Base-by-base conservation (phyloP, 345 rosid species). In the Arabis alpina region DNA sequence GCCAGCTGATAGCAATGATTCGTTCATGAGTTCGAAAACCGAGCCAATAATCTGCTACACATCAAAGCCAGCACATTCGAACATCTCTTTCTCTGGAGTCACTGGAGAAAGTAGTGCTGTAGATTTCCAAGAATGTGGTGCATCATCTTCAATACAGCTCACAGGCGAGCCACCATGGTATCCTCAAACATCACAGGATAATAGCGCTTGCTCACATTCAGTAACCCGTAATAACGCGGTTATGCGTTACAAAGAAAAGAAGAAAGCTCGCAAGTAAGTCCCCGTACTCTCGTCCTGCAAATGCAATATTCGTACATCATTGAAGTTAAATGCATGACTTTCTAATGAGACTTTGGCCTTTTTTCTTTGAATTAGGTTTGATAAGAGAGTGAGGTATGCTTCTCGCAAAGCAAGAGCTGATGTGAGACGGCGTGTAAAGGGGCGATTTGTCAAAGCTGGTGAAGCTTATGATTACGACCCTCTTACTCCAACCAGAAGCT, bases 321-420 rank as follows among this genome's bases (percentile, higher is more conserved):
- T 10, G 8, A 25, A 53, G 75, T 40, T 50, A 32, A 53, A 11
- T 40, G 10, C 64, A 30, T 19, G 16, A n/a, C 24, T 60, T 42
- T 27, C 13, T 42, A 57, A 34, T 67, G 73, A 60, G 16, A 44
- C 13, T 10, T 4, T 24, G 12, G 30, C 15, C 4, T 37, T 49
- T 41, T 49, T 42, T 15, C 12, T 36, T 54, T 63, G 71, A 11
- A 36, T 66, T 64, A 95, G 99, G 89, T 95, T 95, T 81, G 97
- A 88, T 66, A 95, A 92, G 86, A 83, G 48, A 74, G 98, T 95
- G 69, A 83, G 99, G 76, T 95, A 95, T 76, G 98, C 87, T 52
- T 92, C 99, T 42, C 96, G 98, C 49, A 95, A 95, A 83, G 99
- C 97, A 63, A 87, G 99, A 80, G 99, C 99, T 49, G 98, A 95